Evolutionary conservation across 768 basidiomycete species (phyloP).

Genomic region (Suillus weaverae): DNA sequence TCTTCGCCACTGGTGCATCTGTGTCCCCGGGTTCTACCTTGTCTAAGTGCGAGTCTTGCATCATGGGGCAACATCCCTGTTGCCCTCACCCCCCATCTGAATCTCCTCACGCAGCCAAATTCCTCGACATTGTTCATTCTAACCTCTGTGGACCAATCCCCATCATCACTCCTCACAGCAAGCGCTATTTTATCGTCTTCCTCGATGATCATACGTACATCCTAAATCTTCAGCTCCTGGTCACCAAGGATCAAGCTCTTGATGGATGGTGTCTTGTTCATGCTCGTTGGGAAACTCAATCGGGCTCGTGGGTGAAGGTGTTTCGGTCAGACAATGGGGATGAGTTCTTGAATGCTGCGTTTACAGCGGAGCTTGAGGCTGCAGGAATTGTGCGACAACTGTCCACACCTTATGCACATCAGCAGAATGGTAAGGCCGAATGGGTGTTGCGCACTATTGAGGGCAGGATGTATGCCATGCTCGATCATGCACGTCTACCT

Average conservation of each 20-base stretch:
- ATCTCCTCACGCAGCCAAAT: rapidly evolving
- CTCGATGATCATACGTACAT: conserved; percentile 16
- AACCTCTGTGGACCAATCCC: conserved; percentile 24
- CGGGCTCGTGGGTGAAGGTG: neutral
- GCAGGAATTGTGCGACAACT: conserved; percentile 22
- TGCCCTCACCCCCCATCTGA: neutral
- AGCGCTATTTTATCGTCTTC: conserved; percentile 15
- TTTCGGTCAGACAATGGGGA: neutral
- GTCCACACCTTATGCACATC: conserved; percentile 10
- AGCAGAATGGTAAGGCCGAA: neutral
- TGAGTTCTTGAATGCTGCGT: neutral
- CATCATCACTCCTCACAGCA: conserved; percentile 12
- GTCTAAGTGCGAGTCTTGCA: neutral
- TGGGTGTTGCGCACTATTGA: neutral
- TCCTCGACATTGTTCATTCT: neutral
- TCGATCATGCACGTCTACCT: neutral
- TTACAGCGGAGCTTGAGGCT: neutral
- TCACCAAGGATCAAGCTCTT: neutral
- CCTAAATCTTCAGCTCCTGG: conserved; percentile 10
- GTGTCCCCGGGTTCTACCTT: neutral
- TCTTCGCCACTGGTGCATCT: neutral
- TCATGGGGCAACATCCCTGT: neutral
- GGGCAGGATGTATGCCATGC: neutral
- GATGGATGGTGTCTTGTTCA: neutral
- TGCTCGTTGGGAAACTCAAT: neutral